Base-by-base conservation (phyloP, 108 stramenopile species). In the Stephanodiscus triporus region DNA sequence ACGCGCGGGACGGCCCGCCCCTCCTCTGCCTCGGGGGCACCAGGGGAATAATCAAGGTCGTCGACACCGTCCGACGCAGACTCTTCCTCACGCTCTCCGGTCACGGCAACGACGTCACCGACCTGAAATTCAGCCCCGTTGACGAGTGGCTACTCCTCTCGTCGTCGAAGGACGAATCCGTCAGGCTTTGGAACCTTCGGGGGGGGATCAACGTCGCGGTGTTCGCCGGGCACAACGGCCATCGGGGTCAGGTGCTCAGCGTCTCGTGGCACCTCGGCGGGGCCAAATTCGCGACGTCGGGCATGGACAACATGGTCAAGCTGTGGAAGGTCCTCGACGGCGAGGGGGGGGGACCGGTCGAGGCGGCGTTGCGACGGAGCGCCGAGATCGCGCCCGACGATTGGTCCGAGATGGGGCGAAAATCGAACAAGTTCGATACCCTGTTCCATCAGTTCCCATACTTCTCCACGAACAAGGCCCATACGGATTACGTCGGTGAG, bases 101-200 rank as follows among this genome's bases (percentile, higher is more conserved):
- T 3, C 91, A 92, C 63, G 90, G 87, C 19, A 80, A 87, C 70
- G 78, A 85, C 27, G 73, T 95, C 17, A 88, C 88, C 49, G 87
- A 91, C 67, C 43, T 90, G 59, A 81, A 84, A 72, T 76, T 75
- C 66, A 75, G 78, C 61, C 89, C 92, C 0, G 70, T 72, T 2
- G 79, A 93, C 58, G 87, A 88, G 61, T 76, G 66, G 63, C 65
- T 94, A 0, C 50, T 95, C 24, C 59, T 91, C 9, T 84, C 87
- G 37, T 88, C 92, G n/a, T 92, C 91, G 22, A 85, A 91, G 47
- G 90, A 95, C 59, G 89, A 92, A 58, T 84, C 79, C 20, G 56
- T 94, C 10, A 83, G 95, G 9, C 62, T 97, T 30, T 97, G 97
- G 97, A 95, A 96, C 77, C 27, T 95, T 16, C 68, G 71, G 32